A percentile compares a stretch with the other conserved stretches of the same genome.
phyloP scores from a whole-genome alignment of 768 basidiomycete species.

The Cantharellus cinnabarinus region DNA sequence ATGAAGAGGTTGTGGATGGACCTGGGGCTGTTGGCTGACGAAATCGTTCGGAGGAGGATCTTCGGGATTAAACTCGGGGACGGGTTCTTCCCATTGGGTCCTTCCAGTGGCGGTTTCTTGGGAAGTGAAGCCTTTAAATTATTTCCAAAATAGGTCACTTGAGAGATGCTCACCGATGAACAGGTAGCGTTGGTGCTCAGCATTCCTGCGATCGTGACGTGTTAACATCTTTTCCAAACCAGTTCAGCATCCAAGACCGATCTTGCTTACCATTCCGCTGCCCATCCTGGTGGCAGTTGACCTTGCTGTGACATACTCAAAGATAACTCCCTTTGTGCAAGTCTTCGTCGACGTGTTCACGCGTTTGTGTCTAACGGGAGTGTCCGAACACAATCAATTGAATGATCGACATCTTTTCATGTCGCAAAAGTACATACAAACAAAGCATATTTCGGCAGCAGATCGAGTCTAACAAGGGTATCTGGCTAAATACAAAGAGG shows the following conservation, averaged over 20 bases:
- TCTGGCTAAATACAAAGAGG: too few species aligned
- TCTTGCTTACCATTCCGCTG: conserved; percentile 60
- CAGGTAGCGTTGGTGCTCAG: conserved; percentile 56
- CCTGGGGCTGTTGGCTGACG: conserved; percentile 24
- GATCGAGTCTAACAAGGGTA: too few species aligned
- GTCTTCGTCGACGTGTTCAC: too few species aligned
- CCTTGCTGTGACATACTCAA: too few species aligned
- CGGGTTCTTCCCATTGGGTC: conserved; percentile 78
- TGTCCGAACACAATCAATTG: too few species aligned
- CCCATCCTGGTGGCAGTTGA: conserved; percentile 81
- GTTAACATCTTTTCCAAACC: neutral
- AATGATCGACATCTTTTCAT: too few species aligned
- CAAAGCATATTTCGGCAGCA: too few species aligned
- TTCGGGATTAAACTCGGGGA: conserved; percentile 18
- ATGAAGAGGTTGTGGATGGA: conserved; percentile 24
- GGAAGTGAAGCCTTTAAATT: conserved; percentile 5
- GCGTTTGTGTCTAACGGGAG: too few species aligned
- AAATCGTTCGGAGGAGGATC: conserved; percentile 13
- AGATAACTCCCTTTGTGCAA: too few species aligned
- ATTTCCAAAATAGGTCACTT: neutral
- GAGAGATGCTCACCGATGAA: conserved; percentile 54
- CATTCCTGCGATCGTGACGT: conserved; percentile 36
- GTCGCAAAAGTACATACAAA: too few species aligned
- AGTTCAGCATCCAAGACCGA: neutral
- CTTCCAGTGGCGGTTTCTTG: conserved; percentile 67